A percentile compares a stretch with the other conserved stretches of the same genome.
Conservation (phyloP, 805 yeast genomes). For the Yarrowia divulgata region DNA sequence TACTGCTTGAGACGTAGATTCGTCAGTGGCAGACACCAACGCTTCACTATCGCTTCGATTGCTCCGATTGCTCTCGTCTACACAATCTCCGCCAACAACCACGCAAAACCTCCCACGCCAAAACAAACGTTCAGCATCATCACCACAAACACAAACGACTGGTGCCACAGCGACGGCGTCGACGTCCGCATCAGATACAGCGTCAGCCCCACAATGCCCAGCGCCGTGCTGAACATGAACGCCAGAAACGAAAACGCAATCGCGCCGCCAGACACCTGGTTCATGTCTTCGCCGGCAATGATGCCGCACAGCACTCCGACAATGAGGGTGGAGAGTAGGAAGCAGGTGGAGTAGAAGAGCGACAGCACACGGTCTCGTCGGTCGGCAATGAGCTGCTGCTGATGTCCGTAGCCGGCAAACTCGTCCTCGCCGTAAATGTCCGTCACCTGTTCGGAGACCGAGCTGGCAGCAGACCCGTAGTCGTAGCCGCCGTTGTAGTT, state of each 20-base stretch:
- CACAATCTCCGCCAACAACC: slow-evolving; percentile 45
- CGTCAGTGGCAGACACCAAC: too few species aligned
- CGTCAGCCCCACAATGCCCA: slow-evolving; percentile 56
- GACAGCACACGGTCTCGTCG: slow-evolving; percentile 56
- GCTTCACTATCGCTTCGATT: too few species aligned
- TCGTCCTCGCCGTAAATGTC: slow-evolving; percentile 26
- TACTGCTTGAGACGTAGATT: too few species aligned
- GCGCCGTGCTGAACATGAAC: slow-evolving; percentile 54
- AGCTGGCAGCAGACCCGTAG: slow-evolving; percentile 39
- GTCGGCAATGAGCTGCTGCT: slow-evolving; percentile 34
- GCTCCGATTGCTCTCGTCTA: background rate
- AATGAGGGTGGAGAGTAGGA: slow-evolving; percentile 54
- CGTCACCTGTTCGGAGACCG: slow-evolving; percentile 29
- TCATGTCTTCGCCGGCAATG: slow-evolving; percentile 50
- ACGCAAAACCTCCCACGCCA: slow-evolving; percentile 56
- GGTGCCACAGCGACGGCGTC: slow-evolving; percentile 55
- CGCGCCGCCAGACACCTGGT: slow-evolving; percentile 46
- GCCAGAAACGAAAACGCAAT: slow-evolving; percentile 53
- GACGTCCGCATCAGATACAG: slow-evolving; percentile 55
- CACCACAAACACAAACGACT: slow-evolving; percentile 54
- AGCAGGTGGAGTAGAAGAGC: slow-evolving; percentile 55
- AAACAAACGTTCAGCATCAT: slow-evolving; percentile 54
- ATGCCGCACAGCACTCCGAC: slow-evolving; percentile 58
- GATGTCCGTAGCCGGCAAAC: slow-evolving; percentile 37
- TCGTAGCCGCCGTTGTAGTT: background rate